These are phyloP conservation scores for Meyerozyma carpophila DNA, from an alignment of 1,139 yeast species.

Conservation along the genomic window DNA sequence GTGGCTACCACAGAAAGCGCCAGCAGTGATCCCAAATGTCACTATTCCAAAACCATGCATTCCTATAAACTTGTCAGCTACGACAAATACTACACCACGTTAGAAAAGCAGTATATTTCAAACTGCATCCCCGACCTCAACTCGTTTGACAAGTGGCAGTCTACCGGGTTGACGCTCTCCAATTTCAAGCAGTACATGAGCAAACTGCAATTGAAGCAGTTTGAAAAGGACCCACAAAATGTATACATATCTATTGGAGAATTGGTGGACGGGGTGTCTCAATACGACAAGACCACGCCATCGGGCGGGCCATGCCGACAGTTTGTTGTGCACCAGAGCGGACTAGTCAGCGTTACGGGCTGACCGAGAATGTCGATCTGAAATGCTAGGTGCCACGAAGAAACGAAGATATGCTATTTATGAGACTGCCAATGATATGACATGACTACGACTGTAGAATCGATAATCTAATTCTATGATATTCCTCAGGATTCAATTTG, in stretches of 20 bases:
- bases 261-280: constrained; percentile 9
- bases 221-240: constrained; percentile 5
- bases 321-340: constrained; percentile 28
- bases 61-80: constrained; percentile 17
- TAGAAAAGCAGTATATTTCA: constrained; percentile 34
- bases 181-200: constrained; percentile 17
- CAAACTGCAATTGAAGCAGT: constrained; percentile 2
- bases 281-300: constrained; percentile 2
- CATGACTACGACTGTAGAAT: not conserved
- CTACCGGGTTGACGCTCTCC: constrained; percentile 26
- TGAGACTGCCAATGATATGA: too few species aligned
- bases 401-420: too few species aligned
- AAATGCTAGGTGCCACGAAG: too few species aligned
- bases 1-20: constrained; percentile 2
- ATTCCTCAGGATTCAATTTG: too few species aligned
- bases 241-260: constrained; percentile 15
- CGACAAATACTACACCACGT: constrained; percentile 21
- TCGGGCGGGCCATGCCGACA: constrained; percentile 15
- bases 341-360: constrained; percentile 23
- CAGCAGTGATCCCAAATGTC: constrained; percentile 1
- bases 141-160: constrained; percentile 38
- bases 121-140: constrained; percentile 37
- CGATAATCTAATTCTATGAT: too few species aligned
- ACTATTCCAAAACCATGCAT: constrained; percentile 9
- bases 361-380: too few species aligned